Percentiles rank a stretch among this genome's conserved stretches.
Conservation (phyloP, 2,329 filamentous ascomycete species). For the Hymenoscyphus albidus region DNA sequence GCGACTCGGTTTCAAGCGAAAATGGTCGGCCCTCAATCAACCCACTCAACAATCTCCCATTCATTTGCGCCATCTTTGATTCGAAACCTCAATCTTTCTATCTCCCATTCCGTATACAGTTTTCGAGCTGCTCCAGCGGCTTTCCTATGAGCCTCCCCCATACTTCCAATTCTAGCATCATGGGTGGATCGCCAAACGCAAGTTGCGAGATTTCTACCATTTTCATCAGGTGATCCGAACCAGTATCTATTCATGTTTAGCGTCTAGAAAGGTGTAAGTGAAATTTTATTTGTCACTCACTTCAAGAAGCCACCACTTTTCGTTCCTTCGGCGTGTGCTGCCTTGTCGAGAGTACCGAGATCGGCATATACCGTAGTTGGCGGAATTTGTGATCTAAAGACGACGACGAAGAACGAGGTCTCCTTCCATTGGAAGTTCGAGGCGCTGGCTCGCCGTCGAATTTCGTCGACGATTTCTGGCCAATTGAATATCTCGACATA, state of each 20-base stretch:
- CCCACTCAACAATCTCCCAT: constrained; percentile 64
- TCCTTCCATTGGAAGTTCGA: constrained; percentile 54
- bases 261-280: constrained; percentile 8
- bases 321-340: constrained; percentile 76
- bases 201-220: constrained; percentile 77
- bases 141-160: constrained; percentile 57
- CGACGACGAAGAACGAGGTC: constrained; percentile 75
- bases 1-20: neutral
- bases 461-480: constrained; percentile 54
- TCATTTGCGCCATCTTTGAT: constrained; percentile 60
- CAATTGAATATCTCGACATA: constrained; percentile 80
- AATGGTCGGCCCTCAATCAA: constrained; percentile 28
- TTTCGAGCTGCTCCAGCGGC: constrained; percentile 62
- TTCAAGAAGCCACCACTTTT: constrained; percentile 79
- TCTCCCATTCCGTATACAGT: constrained; percentile 63
- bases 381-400: constrained; percentile 73
- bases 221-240: constrained; percentile 71
- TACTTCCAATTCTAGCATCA: constrained; percentile 56
- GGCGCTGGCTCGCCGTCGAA: constrained; percentile 49
- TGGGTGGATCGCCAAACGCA: constrained; percentile 62
- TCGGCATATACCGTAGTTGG: constrained; percentile 62
- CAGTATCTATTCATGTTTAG: constrained; percentile 60
- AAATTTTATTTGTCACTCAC: constrained; percentile 37
- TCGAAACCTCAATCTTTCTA: constrained; percentile 66
- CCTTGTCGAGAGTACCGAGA: constrained; percentile 70